Evolutionary conservation across 805 yeast genomes (phyloP), one percentile per base, ranked within the genome.

Genomic region (Kodamaea neixiangensis): DNA sequence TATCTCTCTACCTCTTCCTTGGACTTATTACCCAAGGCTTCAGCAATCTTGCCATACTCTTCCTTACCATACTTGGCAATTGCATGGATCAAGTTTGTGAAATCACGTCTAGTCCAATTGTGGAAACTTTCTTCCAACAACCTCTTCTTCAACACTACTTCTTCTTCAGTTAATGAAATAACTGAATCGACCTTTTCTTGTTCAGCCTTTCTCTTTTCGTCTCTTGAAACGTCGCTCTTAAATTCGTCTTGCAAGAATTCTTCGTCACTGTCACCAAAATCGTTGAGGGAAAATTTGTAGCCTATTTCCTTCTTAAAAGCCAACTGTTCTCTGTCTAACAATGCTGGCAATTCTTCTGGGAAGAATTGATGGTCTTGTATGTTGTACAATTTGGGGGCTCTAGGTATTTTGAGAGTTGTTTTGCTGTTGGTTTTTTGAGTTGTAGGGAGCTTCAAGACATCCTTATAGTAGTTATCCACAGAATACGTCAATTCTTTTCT

Each of bases 401-500:
- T 78, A 9, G 83, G 81, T 44, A 50, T 58, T 4, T 45, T 35
- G 18, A 43, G 14, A 13, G 38, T 25, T 7, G 39, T 41, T 29
- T 45, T 44, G 33, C 33, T 37, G 41, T 19, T 33, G 25, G 51
- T 18, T 14, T 48, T 48, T 34, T 55, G 53, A 50, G 58, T 31
- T 41, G 57, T 49, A 0, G 71, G 63, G 49, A 76, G 72, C 33
- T 66, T 63, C 57, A 87, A 68, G 31, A 86, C 86, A 61, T 86
- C 92, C 58, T 83, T 86, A 58, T 86, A 86, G 62, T 86, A 86
- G 40, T 83, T 86, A 66, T 87, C 94, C 44, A 87, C 80, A 0
- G 89, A 83, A 58, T 87, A 88, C 1, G 87, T 83, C 58, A 86
- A 90, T 55, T 87, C 92, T 56, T 86, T 87, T 55, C 92, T 72